Base-by-base conservation (phyloP, 2,329 filamentous ascomycete species). In the Xylariaceae sp. region DNA sequence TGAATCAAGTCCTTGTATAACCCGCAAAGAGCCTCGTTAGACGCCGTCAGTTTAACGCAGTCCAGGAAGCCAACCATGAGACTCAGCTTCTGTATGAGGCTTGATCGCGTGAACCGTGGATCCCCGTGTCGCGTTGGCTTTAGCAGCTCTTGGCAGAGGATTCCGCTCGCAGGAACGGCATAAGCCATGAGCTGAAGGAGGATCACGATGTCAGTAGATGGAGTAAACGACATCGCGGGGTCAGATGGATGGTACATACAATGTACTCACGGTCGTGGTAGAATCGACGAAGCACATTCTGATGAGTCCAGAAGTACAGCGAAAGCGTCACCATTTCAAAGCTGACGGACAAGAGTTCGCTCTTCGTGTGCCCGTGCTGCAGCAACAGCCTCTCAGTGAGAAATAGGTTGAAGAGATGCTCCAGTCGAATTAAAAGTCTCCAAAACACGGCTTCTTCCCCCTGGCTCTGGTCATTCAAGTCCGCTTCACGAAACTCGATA, bases 391-490 rank as follows among this genome's bases (percentile, higher is more conserved):
- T 75, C 58, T 86, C 80, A 4, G 85, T 72, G 8, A 87, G 77
- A 59, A 87, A 85, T 2, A 82, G 73, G 45, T 85, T 85, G 48
- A 85, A 79, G 0, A 84, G 69, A 51, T 82, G 77, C 18, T 80
- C 76, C 2, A 84, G 73, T 2, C 75, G 74, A 0, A 82, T 69
- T 1, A 84, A 67, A 11, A 81, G 74, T 1, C 79, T 72, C 4
- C 73, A 72, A 55, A 80, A 80, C 0, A 81, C 61, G 0, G 69
- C 66, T 0, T 71, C 62, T 0, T 73, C 60, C 3, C 72, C 62
- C 0, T 71, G 45, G 0, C 70, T 66, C 0, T 67, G 67, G 6
- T 74, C 67, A 9, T 74, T 71, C 1, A 81, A 56, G 2, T 77
- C 73, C 4, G 73, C 68, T 0, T 75, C 68, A 2, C 73, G 72